Conservation (phyloP, 176 grass and related monocot genomes). For the Saccharum spontaneum region DNA sequence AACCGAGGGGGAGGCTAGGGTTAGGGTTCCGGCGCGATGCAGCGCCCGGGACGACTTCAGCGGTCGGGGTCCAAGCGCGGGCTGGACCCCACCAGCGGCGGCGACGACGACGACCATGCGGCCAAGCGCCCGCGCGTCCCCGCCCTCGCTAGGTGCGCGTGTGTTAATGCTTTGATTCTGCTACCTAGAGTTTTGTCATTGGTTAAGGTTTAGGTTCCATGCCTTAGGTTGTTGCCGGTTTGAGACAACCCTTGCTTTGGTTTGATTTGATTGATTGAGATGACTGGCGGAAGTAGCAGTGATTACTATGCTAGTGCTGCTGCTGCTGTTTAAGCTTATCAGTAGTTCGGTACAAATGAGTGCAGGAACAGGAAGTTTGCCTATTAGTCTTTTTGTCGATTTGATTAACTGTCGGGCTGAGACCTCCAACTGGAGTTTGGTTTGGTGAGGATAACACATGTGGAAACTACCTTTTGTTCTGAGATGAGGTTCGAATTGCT, state of each 20-base stretch:
- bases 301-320: slow-evolving; percentile 3
- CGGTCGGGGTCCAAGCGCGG: slow-evolving; percentile 54
- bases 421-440: neutral
- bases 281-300: neutral
- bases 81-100: slow-evolving; percentile 39
- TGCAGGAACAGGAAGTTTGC: neutral
- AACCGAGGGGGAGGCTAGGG: neutral
- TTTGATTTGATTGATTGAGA: neutral
- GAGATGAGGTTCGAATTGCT: neutral
- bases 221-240: slow-evolving; percentile 11
- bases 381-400: neutral
- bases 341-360: neutral
- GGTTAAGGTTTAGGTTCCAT: neutral
- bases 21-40: slow-evolving; percentile 39
- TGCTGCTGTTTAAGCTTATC: neutral
- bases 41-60: slow-evolving; percentile 45
- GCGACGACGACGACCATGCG: slow-evolving; percentile 46
- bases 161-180: neutral
- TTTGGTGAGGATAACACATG: neutral
- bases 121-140: slow-evolving; percentile 57
- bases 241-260: neutral
- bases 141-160: slow-evolving; percentile 50
- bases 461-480: neutral
- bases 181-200: neutral
- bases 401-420: neutral